phyloP scores from a whole-genome alignment of 352 stramenopile species.

The Pythium graminicola region DNA sequence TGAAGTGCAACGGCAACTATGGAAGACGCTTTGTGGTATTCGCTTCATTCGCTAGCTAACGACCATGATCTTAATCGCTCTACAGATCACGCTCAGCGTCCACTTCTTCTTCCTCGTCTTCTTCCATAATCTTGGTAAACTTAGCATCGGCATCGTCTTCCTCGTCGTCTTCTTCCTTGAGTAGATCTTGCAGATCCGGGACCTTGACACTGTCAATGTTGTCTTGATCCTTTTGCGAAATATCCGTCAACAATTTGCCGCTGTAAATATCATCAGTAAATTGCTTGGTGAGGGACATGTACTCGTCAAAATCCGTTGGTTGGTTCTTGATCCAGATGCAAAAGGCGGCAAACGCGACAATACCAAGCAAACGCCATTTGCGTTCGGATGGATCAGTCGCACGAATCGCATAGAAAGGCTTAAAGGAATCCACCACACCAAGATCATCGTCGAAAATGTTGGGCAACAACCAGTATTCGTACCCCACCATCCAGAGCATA shows the following conservation, averaged over 20 bases:
- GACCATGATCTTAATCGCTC: slow-evolving; percentile 3
- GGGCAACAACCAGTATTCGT: slow-evolving; percentile 98
- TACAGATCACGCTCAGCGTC: slow-evolving; percentile 68
- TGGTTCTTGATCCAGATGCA: slow-evolving; percentile 98
- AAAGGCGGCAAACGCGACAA: slow-evolving; percentile 92
- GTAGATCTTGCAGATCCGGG: slow-evolving; percentile 74
- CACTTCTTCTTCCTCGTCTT: slow-evolving; percentile 64
- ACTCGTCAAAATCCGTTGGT: slow-evolving; percentile 99
- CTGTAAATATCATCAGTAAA: slow-evolving; percentile 99
- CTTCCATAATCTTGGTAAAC: slow-evolving; percentile 77
- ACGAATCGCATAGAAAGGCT: slow-evolving; percentile 89
- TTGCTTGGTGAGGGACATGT: slow-evolving; percentile 97
- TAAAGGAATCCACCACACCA: slow-evolving; percentile 97
- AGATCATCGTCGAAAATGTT: slow-evolving; percentile 99
- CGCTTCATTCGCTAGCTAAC: slow-evolving; percentile 1
- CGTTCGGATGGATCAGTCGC: slow-evolving; percentile 87
- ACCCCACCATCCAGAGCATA: slow-evolving; percentile 92
- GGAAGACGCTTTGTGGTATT: not conserved
- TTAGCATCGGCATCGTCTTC: slow-evolving; percentile 51
- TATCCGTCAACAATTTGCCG: slow-evolving; percentile 97
- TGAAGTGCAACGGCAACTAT: not conserved
- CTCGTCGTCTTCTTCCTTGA: slow-evolving; percentile 82
- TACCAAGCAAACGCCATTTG: slow-evolving; percentile 91
- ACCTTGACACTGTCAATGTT: slow-evolving; percentile 96
- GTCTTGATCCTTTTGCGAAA: slow-evolving; percentile 96